These are phyloP conservation scores for Flaveria robusta DNA, from an alignment of 129 eudicot genomes.

Conservation along the genomic window DNA sequence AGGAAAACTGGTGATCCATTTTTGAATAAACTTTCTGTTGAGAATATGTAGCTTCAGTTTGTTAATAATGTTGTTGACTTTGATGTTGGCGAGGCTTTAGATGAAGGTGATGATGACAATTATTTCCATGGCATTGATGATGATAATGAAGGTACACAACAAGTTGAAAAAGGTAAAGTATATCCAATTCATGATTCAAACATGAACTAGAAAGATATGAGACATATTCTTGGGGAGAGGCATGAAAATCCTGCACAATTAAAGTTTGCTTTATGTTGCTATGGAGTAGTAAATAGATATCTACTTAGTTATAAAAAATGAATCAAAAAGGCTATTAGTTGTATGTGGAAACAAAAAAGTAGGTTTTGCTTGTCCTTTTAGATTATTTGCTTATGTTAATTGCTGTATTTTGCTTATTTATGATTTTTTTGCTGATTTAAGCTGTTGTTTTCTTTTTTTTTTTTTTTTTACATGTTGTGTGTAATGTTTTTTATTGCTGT, in stretches of 20 bases:
- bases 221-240: neutral
- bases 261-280: neutral
- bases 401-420: no score
- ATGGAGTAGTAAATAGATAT: no score
- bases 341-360: no score
- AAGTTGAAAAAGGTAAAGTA: neutral
- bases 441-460: no score
- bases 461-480: no score
- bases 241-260: constrained; percentile 3
- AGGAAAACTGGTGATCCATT: neutral
- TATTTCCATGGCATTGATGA: neutral
- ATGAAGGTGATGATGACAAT: neutral
- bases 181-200: constrained; percentile 1
- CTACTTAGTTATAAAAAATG: no score
- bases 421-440: no score
- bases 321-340: no score
- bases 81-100: neutral
- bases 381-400: no score
- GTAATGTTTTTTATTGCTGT: no score
- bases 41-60: neutral
- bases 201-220: constrained; percentile 3
- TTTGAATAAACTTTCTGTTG: neutral
- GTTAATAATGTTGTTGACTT: neutral
- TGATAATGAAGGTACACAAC: neutral
- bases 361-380: no score